Evolutionary conservation across 179 eudicot species (phyloP).

Genomic region (Drosera spatulata): DNA sequence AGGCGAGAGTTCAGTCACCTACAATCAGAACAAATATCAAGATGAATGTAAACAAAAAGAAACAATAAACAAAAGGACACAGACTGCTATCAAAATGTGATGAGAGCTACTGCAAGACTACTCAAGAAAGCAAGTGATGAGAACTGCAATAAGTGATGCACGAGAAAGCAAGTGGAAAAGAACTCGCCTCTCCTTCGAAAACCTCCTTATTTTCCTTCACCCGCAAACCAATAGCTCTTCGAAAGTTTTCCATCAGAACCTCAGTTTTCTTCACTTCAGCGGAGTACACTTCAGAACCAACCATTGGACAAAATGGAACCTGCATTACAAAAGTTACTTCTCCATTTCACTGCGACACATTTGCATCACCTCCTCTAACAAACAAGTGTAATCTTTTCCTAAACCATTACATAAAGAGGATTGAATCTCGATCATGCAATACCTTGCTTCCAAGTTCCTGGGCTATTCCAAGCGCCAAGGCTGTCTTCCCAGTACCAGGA

Average conservation of each 20-base stretch:
- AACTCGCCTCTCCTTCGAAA: slow-evolving; percentile 89
- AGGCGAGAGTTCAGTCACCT: slow-evolving; percentile 98
- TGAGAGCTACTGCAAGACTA: too few relatives aligned
- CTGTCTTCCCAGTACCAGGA: slow-evolving; percentile 91
- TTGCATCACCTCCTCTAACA: too few relatives aligned
- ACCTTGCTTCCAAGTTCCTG: slow-evolving; percentile 98
- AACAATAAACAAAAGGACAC: neutral
- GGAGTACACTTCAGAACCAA: slow-evolving; percentile 96
- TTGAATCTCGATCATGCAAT: neutral
- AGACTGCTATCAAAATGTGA: too few relatives aligned
- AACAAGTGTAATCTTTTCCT: too few relatives aligned
- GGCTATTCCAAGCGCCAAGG: slow-evolving; percentile 81
- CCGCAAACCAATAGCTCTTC: slow-evolving; percentile 94
- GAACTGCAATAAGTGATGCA: neutral
- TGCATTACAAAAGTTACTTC: slow-evolving; percentile 8
- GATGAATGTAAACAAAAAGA: neutral
- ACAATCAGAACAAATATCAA: slow-evolving; percentile 1
- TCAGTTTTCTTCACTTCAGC: slow-evolving; percentile 97
- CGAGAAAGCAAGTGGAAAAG: neutral
- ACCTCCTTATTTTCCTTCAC: slow-evolving; percentile 96
- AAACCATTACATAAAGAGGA: too few relatives aligned
- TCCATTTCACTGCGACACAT: neutral
- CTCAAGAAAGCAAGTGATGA: neutral
- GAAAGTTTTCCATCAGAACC: slow-evolving; percentile 88
- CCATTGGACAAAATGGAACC: slow-evolving; percentile 99